These are phyloP conservation scores for Drechslerella dactyloides DNA, from an alignment of 2,329 filamentous ascomycete genomes.

Conservation along the genomic window DNA sequence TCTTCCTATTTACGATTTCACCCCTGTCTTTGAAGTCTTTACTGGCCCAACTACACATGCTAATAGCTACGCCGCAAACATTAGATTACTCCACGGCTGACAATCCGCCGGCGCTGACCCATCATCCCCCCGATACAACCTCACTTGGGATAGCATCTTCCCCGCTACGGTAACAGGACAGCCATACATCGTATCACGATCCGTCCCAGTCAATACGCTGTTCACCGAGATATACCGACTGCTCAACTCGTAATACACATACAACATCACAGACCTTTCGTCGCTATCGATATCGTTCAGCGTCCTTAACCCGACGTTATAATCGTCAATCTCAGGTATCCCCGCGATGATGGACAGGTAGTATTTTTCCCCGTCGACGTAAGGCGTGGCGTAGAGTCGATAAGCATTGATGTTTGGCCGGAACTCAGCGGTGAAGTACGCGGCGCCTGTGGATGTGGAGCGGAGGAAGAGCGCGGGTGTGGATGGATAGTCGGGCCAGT, in stretches of 20 bases:
- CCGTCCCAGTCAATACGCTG: constrained; percentile 13
- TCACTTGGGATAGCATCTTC: constrained; percentile 24
- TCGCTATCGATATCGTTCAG: constrained; percentile 43
- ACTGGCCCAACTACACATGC: not conserved
- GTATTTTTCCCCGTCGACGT: constrained; percentile 18
- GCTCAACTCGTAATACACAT: constrained; percentile 21
- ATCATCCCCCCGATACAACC: constrained; percentile 24
- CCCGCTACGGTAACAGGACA: constrained; percentile 16
- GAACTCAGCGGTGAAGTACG: constrained; percentile 20
- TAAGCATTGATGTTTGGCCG: constrained; percentile 23
- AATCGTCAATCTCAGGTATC: constrained; percentile 11
- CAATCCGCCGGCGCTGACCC: constrained; percentile 29
- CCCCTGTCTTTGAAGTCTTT: too few relatives aligned
- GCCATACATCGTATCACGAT: constrained; percentile 26
- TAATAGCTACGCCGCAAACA: constrained; percentile 9
- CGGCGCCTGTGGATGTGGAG: constrained; percentile 4
- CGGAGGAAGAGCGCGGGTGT: constrained; percentile 24
- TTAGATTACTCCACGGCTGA: constrained; percentile 35
- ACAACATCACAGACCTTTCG: constrained; percentile 27
- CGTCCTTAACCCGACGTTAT: constrained; percentile 18
- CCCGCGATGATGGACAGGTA: constrained; percentile 37
- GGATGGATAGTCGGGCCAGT: constrained; percentile 13
- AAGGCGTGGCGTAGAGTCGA: constrained; percentile 11
- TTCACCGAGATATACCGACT: constrained; percentile 18
- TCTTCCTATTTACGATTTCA: too few relatives aligned